Conservation (phyloP, 805 yeast genomes). For the Kodamaea neixiangensis region DNA sequence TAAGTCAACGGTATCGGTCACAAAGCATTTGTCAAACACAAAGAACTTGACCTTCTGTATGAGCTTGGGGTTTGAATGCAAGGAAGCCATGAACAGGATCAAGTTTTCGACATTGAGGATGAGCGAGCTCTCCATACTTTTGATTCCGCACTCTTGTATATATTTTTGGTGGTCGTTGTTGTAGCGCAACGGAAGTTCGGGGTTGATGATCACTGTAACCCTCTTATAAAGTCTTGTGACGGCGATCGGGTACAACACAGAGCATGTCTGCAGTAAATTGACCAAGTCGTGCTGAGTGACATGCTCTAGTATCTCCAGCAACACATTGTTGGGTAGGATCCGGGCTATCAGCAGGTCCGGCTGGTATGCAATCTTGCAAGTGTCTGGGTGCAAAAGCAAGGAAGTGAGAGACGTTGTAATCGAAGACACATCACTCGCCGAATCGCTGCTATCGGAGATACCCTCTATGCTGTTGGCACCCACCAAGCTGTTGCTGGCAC, state of each 20-base stretch:
- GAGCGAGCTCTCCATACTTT: constrained; percentile 31
- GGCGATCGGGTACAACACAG: constrained; percentile 23
- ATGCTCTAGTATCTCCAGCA: constrained; percentile 21
- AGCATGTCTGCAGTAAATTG: constrained; percentile 25
- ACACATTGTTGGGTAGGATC: constrained; percentile 16
- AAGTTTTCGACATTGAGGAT: constrained; percentile 23
- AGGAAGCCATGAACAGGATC: constrained; percentile 19
- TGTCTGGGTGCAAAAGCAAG: background rate
- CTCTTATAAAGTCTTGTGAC: constrained; percentile 27
- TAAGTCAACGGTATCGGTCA: constrained; percentile 13
- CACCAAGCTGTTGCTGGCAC: background rate
- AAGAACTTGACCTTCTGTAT: constrained; percentile 28
- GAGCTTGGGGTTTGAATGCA: constrained; percentile 21
- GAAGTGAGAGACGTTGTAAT: background rate
- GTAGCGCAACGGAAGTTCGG: constrained; percentile 26
- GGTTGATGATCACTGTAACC: constrained; percentile 31
- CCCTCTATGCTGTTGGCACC: background rate
- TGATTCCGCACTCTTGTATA: constrained; percentile 30
- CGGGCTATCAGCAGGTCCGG: constrained; percentile 12
- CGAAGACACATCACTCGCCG: background rate
- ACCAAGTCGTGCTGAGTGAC: constrained; percentile 35
- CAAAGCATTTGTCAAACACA: constrained; percentile 35
- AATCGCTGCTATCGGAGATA: background rate
- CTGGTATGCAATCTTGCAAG: constrained; percentile 10
- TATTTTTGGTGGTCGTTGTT: constrained; percentile 13